phyloP scores from a whole-genome alignment of 352 stramenopile genomes.

The Blastocystis sp. region DNA sequence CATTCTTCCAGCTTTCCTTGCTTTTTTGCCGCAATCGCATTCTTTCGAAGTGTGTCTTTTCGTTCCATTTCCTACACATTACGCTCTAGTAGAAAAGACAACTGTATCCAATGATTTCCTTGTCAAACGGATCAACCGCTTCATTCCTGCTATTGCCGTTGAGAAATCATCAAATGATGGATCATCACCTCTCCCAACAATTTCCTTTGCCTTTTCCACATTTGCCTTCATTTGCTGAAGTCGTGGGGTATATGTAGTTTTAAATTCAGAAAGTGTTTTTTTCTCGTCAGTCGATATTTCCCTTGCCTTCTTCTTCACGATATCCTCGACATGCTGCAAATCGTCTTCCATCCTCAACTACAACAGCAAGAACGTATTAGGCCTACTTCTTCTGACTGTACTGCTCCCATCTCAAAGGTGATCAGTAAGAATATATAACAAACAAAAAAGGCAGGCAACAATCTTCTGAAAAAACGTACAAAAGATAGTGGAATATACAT shows the following conservation, averaged over 20 bases:
- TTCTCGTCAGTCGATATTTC: constrained; percentile 40
- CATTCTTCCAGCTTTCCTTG: not conserved
- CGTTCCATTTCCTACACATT: not conserved
- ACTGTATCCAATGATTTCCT: not conserved
- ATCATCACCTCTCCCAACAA: constrained; percentile 2
- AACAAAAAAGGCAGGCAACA: not conserved
- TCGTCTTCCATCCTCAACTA: constrained; percentile 2
- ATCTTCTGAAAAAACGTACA: constrained; percentile 2
- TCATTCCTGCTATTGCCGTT: not conserved
- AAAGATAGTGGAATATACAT: constrained; percentile 25
- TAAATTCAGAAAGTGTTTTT: not conserved
- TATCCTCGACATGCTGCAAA: not conserved
- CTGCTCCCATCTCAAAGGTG: not conserved
- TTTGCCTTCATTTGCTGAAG: not conserved
- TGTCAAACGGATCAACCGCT: not conserved
- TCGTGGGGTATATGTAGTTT: not conserved
- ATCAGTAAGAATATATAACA: not conserved
- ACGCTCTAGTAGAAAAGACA: not conserved
- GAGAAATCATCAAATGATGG: not conserved
- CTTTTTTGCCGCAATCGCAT: not conserved
- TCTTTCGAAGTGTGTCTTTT: not conserved
- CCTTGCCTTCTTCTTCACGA: constrained; percentile 47
- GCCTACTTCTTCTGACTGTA: not conserved
- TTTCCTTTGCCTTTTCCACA: not conserved
- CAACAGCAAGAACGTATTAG: not conserved